Evolutionary conservation across 768 basidiomycete species (phyloP).

Genomic region (Pleurotus ostreatus): DNA sequence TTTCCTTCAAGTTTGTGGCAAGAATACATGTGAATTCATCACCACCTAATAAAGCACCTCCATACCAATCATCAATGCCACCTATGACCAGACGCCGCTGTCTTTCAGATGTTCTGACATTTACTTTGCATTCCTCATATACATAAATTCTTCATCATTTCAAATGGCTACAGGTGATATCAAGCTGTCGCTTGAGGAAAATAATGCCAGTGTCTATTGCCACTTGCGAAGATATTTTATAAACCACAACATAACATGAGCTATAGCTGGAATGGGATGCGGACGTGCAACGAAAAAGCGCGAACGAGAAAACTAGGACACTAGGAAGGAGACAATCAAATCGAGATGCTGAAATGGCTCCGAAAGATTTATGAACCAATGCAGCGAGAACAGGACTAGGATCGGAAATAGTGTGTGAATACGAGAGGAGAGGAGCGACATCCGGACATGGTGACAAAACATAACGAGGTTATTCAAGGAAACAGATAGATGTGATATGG

Average conservation of each 20-base stretch:
- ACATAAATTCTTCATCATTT: too few relatives aligned
- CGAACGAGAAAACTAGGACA: constrained; percentile 6
- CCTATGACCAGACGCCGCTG: too few relatives aligned
- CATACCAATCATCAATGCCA: too few relatives aligned
- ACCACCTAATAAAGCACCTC: too few relatives aligned
- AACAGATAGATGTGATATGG: not conserved
- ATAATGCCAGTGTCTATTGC: not conserved
- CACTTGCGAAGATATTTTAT: constrained; percentile 2
- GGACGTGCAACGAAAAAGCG: constrained; percentile 4
- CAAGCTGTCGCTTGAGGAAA: too few relatives aligned
- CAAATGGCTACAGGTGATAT: too few relatives aligned
- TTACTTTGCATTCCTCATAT: too few relatives aligned
- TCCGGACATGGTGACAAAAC: constrained; percentile 7
- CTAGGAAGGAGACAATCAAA: not conserved
- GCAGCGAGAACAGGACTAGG: constrained; percentile 3
- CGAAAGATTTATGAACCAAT: constrained; percentile 1
- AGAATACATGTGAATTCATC: too few relatives aligned
- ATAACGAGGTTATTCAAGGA: constrained; percentile 5
- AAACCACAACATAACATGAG: constrained; percentile 9
- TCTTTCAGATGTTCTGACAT: too few relatives aligned
- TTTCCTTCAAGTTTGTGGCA: too few relatives aligned
- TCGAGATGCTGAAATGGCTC: constrained; percentile 1
- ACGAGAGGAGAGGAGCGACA: not conserved
- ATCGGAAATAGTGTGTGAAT: not conserved
- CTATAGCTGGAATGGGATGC: constrained; percentile 8